Conservation (phyloP, 225 moss, liverwort and hornwort genomes). For the Ulota crispa region DNA sequence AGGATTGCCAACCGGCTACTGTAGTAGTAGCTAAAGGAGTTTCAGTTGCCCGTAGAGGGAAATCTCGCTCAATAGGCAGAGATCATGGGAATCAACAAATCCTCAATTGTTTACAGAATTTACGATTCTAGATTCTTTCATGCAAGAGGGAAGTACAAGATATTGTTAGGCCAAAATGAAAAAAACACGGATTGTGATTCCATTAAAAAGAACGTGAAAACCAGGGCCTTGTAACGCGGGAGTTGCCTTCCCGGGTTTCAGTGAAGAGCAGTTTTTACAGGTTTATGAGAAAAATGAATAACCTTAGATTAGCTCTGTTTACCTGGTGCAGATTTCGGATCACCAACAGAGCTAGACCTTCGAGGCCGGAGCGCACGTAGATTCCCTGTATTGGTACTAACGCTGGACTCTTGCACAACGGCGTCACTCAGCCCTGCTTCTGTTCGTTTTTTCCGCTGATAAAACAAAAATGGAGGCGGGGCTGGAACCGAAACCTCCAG, state of each 20-base stretch:
- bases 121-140: too few relatives aligned
- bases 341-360: slow-evolving; percentile 25
- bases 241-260: background rate
- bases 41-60: too few relatives aligned
- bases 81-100: too few relatives aligned
- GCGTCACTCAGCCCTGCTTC: slow-evolving; percentile 6
- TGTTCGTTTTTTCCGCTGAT: slow-evolving; percentile 39
- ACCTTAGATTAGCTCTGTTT: background rate
- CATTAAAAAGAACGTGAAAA: too few relatives aligned
- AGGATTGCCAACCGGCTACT: background rate
- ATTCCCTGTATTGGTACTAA: slow-evolving; percentile 5
- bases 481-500: slow-evolving; percentile 10
- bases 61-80: too few relatives aligned
- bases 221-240: too few relatives aligned
- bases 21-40: background rate
- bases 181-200: too few relatives aligned
- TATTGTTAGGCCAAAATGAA: too few relatives aligned
- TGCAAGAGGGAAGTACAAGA: too few relatives aligned
- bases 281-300: background rate
- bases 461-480: slow-evolving; percentile 41
- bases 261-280: background rate
- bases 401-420: slow-evolving; percentile 14
- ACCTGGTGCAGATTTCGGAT: slow-evolving; percentile 29
- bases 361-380: slow-evolving; percentile 39
- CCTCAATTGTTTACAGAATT: too few relatives aligned